Evolutionary conservation across 345 rosid genomes (phyloP), one percentile per base, ranked within the genome.

Genomic region (Triadica sebifera): DNA sequence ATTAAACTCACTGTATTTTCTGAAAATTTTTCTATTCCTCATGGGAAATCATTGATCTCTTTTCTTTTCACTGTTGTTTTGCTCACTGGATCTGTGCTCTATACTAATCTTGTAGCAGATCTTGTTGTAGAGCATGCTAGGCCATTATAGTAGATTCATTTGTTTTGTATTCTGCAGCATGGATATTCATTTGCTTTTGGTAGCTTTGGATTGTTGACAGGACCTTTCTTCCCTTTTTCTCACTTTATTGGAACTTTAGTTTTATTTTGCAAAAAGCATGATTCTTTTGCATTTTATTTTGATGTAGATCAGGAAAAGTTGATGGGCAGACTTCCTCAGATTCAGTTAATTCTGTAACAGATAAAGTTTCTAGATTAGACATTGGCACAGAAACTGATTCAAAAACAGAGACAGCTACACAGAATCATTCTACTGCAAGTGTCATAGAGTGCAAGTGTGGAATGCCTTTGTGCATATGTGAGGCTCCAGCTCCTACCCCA

Each of bases 391-490:
- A 82, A 57, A 20, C 34, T 61, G 80, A 71, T 41, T 72, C 79
- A 29, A 84, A 76, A 80, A 65, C 70, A 7, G 84, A 84, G 67
- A 68, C 85, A 76, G 69, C 71, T 66, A 53, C 72, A 67, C 86
- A 65, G 57, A 70, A 68, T 34, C 81, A 72, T 43, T 41, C 84
- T 70, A 61, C 53, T 65, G 60, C 80, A 53, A 70, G 79, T 57
- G 84, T 69, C 63, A 41, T 78, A 50, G 90, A 91, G 52, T 95
- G 98, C 86, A 93, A 90, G 75, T 95, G 97, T 73, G 99, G 98
- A 43, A 91, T 95, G 99, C 99, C 99, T 77, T 80, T 95, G 22
- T 95, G 99, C 79, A 92, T 90, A 60, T 88, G 98, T 75, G 89
- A 87, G 74, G 87, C 94, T 77, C 86, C 90, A 71, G 80, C 84